These are phyloP conservation scores for Eucalyptus tenuipes DNA, from an alignment of 345 rosid species.

Conservation along the genomic window DNA sequence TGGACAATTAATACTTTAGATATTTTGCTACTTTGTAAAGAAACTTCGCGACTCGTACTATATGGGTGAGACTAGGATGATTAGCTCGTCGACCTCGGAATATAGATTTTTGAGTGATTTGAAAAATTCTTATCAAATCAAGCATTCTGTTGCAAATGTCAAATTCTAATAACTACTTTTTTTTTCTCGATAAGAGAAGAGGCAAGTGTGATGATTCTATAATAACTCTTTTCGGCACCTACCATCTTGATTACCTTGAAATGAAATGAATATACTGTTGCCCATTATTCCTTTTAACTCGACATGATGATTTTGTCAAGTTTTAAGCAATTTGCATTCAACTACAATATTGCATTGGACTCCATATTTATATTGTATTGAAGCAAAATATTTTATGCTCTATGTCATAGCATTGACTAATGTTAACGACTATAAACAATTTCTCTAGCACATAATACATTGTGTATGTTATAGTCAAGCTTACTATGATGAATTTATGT, in stretches of 20 bases:
- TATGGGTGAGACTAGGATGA: not conserved
- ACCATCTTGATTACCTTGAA: not conserved
- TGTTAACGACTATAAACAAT: not conserved
- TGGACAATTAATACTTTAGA: not conserved
- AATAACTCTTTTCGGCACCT: rapidly evolving
- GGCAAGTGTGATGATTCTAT: rapidly evolving
- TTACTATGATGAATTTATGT: not conserved
- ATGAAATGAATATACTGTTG: not conserved
- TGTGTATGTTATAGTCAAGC: not conserved
- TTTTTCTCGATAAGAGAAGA: not conserved
- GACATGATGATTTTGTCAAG: not conserved
- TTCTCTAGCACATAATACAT: not conserved
- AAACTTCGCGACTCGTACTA: not conserved
- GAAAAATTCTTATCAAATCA: not conserved
- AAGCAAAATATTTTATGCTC: not conserved
- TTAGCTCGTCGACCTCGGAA: not conserved
- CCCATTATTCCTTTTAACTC: not conserved
- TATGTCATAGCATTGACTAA: not conserved
- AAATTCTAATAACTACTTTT: not conserved
- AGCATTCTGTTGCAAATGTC: not conserved
- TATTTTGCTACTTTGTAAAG: not conserved
- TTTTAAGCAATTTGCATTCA: not conserved
- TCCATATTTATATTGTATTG: not conserved
- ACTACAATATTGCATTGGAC: not conserved
- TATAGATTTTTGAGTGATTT: not conserved